phyloP scores from a whole-genome alignment of 441 rosid genomes.

The Raphanus hybrid region DNA sequence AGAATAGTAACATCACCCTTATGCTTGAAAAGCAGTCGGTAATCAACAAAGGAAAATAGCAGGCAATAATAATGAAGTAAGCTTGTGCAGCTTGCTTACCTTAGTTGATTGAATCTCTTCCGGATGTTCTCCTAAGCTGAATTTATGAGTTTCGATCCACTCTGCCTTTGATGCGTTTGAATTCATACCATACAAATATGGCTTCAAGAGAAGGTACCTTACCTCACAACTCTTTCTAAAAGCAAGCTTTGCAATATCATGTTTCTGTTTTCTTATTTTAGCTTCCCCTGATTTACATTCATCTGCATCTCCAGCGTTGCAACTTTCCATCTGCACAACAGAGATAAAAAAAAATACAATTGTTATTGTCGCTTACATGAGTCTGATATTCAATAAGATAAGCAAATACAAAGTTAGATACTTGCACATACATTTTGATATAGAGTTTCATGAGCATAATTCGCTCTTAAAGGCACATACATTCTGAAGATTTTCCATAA shows the following conservation, averaged over 20 bases:
- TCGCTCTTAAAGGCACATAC: no score
- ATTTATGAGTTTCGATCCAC: not conserved
- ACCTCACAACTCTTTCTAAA: not conserved
- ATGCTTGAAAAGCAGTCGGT: not conserved
- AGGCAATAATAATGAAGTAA: not conserved
- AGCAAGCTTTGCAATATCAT: not conserved
- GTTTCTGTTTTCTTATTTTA: not conserved
- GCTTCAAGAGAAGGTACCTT: not conserved
- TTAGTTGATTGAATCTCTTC: not conserved
- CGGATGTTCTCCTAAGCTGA: not conserved
- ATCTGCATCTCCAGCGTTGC: not conserved
- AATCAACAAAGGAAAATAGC: not conserved
- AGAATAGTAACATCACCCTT: not conserved
- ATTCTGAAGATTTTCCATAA: not conserved
- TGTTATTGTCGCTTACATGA: not conserved
- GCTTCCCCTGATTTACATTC: not conserved
- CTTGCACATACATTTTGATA: not conserved
- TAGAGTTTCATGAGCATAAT: no score
- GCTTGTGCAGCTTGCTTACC: not conserved
- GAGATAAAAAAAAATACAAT: not conserved
- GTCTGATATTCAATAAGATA: not conserved
- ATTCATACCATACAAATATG: not conserved
- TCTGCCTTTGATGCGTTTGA: not conserved
- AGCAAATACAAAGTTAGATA: not conserved
- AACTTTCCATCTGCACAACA: not conserved